Conservation (phyloP, 1,284 basidiomycete genomes). For the Irpex rosettiformis region DNA sequence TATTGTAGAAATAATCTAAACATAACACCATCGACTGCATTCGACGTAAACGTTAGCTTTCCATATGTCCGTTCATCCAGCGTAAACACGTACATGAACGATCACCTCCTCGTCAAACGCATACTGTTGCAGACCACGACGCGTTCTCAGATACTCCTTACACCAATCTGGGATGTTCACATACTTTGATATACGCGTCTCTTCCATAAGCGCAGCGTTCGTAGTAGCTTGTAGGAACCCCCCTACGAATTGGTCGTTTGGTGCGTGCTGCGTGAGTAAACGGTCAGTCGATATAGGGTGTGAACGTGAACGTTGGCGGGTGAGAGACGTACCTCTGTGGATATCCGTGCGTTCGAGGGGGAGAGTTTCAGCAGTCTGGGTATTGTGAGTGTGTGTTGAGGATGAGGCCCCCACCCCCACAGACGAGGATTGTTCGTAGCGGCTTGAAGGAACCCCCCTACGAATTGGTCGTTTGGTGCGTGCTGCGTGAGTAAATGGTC, state of each 20-base stretch:
- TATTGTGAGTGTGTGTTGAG: too few species aligned
- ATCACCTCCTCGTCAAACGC: not conserved
- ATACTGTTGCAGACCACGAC: not conserved
- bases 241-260: not conserved
- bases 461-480: too few species aligned
- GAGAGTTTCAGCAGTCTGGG: too few species aligned
- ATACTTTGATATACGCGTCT: not conserved
- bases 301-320: not conserved
- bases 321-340: too few species aligned
- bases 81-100: not conserved
- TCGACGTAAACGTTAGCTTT: not conserved
- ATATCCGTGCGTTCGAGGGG: too few species aligned
- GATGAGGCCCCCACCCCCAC: too few species aligned
- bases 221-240: not conserved
- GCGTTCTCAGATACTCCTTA: not conserved
- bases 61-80: not conserved
- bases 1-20: not conserved
- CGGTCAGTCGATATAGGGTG: not conserved
- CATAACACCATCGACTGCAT: not conserved
- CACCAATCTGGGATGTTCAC: not conserved
- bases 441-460: too few species aligned
- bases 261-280: not conserved
- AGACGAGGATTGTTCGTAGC: too few species aligned
- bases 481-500: too few species aligned
- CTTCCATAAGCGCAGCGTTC: not conserved